Evolutionary conservation across 306 rosid species (phyloP).

Genomic region (Glycine soja): DNA sequence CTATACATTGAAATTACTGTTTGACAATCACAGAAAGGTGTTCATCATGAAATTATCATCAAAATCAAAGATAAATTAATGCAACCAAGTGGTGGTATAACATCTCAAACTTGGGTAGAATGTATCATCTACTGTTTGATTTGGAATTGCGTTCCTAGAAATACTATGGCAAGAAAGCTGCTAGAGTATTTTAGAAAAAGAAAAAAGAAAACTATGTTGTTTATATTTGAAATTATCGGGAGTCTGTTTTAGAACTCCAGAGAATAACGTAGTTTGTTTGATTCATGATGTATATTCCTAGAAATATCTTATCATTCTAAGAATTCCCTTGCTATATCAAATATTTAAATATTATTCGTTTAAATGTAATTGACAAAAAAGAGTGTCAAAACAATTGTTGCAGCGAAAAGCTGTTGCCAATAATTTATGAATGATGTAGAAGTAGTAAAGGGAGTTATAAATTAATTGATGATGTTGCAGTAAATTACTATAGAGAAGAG

Average conservation of each 20-base stretch:
- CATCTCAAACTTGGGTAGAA: not conserved
- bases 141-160: not conserved
- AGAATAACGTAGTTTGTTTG: not conserved
- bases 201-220: not conserved
- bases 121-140: not conserved
- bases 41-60: not conserved
- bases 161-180: not conserved
- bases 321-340: not conserved
- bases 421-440: not conserved
- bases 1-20: not conserved
- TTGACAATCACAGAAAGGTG: constrained; percentile 4
- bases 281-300: not conserved
- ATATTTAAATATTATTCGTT: not conserved
- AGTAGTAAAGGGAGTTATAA: not conserved
- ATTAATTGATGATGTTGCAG: too few species aligned
- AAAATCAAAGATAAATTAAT: not conserved
- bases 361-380: not conserved
- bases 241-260: not conserved
- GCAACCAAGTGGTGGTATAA: not conserved
- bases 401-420: not conserved
- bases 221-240: not conserved
- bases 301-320: not conserved
- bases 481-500: too few species aligned
- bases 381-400: not conserved
- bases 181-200: not conserved